Conservation (phyloP, 768 basidiomycete species). For the Amanita muscaria region DNA sequence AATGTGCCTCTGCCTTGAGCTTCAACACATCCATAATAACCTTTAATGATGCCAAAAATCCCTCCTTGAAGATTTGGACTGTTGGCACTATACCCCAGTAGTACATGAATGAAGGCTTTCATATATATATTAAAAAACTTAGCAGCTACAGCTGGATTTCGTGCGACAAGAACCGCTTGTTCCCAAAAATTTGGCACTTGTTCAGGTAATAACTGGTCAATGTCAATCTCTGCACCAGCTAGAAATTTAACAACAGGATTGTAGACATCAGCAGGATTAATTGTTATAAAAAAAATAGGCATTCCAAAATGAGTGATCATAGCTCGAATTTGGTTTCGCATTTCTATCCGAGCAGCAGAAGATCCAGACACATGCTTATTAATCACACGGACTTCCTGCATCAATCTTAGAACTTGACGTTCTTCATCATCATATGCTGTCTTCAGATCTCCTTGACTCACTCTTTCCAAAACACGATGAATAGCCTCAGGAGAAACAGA, state of each 20-base stretch:
- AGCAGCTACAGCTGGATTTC: constrained; percentile 30
- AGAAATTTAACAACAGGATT: constrained; percentile 34
- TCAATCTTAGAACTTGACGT: constrained; percentile 14
- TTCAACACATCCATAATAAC: constrained; percentile 33
- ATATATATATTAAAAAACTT: constrained; percentile 37
- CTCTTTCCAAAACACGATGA: background rate
- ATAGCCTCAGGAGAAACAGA: background rate
- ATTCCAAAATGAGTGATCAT: constrained; percentile 26
- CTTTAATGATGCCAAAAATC: constrained; percentile 23
- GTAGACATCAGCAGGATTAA: constrained; percentile 35
- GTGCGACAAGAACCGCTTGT: constrained; percentile 27
- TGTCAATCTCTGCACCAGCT: constrained; percentile 25
- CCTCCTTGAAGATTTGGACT: constrained; percentile 15
- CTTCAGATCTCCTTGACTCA: background rate
- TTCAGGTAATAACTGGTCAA: constrained; percentile 20
- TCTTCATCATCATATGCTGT: constrained; percentile 17
- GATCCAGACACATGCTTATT: background rate
- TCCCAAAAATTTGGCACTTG: constrained; percentile 22
- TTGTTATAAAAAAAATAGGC: constrained; percentile 34
- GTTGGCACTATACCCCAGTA: constrained; percentile 18
- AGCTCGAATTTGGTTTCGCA: constrained; percentile 20
- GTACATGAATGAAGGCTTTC: constrained; percentile 21
- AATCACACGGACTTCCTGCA: constrained; percentile 15
- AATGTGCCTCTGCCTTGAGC: constrained; percentile 30
- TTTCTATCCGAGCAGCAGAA: background rate